A percentile compares a stretch with the other conserved stretches of the same genome.
These are phyloP conservation scores for Omphalotus olearius DNA, from an alignment of 1,284 basidiomycete genomes.

Conservation along the genomic window DNA sequence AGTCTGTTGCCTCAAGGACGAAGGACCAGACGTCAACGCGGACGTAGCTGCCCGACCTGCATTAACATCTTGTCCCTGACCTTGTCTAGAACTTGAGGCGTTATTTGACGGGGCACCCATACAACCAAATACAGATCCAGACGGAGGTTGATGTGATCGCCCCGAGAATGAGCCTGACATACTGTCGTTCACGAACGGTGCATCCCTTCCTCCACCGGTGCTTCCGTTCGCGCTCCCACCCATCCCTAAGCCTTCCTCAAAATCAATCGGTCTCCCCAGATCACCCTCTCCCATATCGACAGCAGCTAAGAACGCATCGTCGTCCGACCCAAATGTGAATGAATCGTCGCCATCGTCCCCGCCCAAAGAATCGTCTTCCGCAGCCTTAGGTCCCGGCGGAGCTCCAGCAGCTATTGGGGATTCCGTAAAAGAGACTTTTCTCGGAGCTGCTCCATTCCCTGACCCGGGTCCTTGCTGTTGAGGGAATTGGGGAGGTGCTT, in stretches of 20 bases:
- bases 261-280: constrained; percentile 44
- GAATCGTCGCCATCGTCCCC: constrained; percentile 33
- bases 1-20: not conserved
- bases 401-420: constrained; percentile 7
- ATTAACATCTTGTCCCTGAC: not conserved
- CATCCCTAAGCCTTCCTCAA: constrained; percentile 33
- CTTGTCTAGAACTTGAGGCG: not conserved
- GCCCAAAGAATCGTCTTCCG: constrained; percentile 11
- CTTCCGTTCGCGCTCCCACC: constrained; percentile 5
- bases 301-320: constrained; percentile 56
- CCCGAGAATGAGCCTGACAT: not conserved
- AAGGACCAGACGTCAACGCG: not conserved
- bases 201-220: not conserved
- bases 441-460: constrained; percentile 1
- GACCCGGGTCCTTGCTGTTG: not conserved
- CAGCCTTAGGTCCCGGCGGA: not conserved
- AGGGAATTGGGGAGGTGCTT: constrained; percentile 3
- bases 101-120: not conserved
- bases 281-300: constrained; percentile 56
- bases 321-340: constrained; percentile 53
- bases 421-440: constrained; percentile 16
- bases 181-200: not conserved
- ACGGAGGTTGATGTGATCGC: not conserved
- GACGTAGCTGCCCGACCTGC: not conserved
- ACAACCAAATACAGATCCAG: not conserved